Percentiles rank a stretch among this genome's conserved stretches.
These are phyloP conservation scores for Nephelium lappaceum DNA, from an alignment of 345 rosid genomes.

Conservation along the genomic window DNA sequence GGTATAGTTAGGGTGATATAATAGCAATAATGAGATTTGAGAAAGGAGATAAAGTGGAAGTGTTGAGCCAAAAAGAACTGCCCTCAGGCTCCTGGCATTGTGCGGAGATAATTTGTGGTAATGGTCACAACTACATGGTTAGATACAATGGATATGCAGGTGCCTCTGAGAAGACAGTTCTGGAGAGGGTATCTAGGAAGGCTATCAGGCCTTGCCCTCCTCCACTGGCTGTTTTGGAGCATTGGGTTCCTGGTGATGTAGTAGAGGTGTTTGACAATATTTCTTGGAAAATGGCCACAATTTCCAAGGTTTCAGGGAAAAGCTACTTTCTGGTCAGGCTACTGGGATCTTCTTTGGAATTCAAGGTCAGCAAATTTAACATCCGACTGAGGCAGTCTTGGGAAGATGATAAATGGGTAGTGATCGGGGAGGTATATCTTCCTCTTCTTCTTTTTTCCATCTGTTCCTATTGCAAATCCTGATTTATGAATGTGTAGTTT, in stretches of 20 bases:
- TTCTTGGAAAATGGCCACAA: slow-evolving; percentile 82
- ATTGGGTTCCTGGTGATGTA: slow-evolving; percentile 72
- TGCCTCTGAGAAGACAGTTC: slow-evolving; percentile 17
- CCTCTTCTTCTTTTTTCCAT: not conserved
- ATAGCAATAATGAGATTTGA: slow-evolving; percentile 55
- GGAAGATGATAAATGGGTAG: slow-evolving; percentile 64
- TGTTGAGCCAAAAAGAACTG: slow-evolving; percentile 53
- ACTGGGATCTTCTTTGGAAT: slow-evolving; percentile 62
- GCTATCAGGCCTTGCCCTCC: slow-evolving; percentile 70
- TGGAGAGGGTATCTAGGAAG: slow-evolving; percentile 55
- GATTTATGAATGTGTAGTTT: not conserved
- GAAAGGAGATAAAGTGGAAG: slow-evolving; percentile 73
- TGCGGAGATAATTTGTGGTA: slow-evolving; percentile 67
- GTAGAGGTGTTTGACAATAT: slow-evolving; percentile 64
- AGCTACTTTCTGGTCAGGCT: slow-evolving; percentile 57
- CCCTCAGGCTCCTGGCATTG: slow-evolving; percentile 77
- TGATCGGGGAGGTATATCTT: slow-evolving; percentile 57
- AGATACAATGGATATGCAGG: slow-evolving; percentile 38
- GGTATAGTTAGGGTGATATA: slow-evolving; percentile 14
- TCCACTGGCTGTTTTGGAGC: slow-evolving; percentile 29
- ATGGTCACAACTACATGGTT: slow-evolving; percentile 64
- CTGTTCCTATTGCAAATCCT: slow-evolving; percentile 3
- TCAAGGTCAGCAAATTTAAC: slow-evolving; percentile 46
- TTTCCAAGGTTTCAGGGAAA: slow-evolving; percentile 50
- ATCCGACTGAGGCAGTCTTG: slow-evolving; percentile 74